Evolutionary conservation across 2,329 filamentous ascomycete genomes (phyloP).

Genomic region (Xylariomycetidae sp.): DNA sequence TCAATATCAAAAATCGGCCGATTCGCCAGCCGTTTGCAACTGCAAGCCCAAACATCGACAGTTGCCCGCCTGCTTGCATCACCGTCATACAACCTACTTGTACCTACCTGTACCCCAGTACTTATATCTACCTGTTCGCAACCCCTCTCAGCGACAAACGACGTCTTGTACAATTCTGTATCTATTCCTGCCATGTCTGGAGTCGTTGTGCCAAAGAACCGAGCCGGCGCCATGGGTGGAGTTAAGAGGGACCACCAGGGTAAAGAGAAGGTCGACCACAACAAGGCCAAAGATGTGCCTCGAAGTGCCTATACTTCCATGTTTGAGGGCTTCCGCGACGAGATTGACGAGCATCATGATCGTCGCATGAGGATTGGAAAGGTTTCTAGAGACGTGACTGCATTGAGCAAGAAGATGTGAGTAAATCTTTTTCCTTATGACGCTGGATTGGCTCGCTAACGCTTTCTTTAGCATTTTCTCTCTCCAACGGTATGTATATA

Average conservation of each 20-base stretch:
- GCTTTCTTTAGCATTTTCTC: conserved; percentile 65
- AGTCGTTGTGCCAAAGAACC: conserved; percentile 17
- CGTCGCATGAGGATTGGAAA: conserved; percentile 87
- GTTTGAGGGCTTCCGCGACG: conserved; percentile 80
- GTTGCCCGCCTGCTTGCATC: too few relatives aligned
- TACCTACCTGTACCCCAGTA: too few relatives aligned
- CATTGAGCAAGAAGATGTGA: conserved; percentile 94
- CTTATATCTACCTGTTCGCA: too few relatives aligned
- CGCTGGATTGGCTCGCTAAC: conserved; percentile 6
- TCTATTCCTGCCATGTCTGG: conserved; percentile 18
- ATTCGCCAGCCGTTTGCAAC: too few relatives aligned
- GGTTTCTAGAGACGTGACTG: conserved; percentile 86
- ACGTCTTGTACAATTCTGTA: too few relatives aligned
- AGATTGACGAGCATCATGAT: conserved; percentile 93
- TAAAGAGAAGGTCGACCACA: conserved; percentile 35
- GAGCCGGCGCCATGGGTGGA: conserved; percentile 32
- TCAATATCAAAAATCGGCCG: too few relatives aligned
- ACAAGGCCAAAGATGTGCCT: conserved; percentile 27
- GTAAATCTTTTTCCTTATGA: conserved; percentile 17
- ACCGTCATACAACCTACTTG: too few relatives aligned
- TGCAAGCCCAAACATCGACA: too few relatives aligned
- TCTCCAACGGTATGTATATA: conserved; percentile 80
- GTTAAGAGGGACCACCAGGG: conserved; percentile 53
- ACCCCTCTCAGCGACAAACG: too few relatives aligned
- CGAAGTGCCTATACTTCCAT: conserved; percentile 59